Percentiles rank a stretch among this genome's conserved stretches.
These are phyloP conservation scores for Aphanomyces stellatus DNA, from an alignment of 352 stramenopile genomes.

Conservation along the genomic window DNA sequence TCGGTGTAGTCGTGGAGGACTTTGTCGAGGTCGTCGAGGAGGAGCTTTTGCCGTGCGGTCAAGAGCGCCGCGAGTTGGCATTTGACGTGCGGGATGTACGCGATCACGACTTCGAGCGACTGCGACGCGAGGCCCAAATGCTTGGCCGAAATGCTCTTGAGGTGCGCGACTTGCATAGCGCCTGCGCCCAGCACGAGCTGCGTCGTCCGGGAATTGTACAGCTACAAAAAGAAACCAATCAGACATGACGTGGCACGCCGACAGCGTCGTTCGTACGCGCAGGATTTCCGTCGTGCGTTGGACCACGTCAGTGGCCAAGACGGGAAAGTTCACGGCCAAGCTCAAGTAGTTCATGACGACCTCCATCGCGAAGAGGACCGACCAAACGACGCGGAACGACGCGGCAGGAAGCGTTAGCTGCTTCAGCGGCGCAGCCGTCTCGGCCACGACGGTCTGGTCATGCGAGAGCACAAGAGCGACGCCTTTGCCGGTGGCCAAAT, in stretches of 20 bases:
- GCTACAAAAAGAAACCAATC: conserved; percentile 33
- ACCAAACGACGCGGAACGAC: conserved; percentile 94
- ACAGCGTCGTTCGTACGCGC: conserved; percentile 31
- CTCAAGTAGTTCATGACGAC: conserved; percentile 95
- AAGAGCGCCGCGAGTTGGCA: conserved; percentile 93
- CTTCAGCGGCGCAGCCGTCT: conserved; percentile 61
- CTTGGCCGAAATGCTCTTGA: conserved; percentile 95
- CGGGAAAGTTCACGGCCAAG: conserved; percentile 89
- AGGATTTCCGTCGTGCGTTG: conserved; percentile 90
- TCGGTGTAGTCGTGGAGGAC: conserved; percentile 93
- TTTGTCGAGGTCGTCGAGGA: conserved; percentile 94
- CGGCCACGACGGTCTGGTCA: conserved; percentile 51
- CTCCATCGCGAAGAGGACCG: conserved; percentile 91
- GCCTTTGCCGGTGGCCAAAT: conserved; percentile 87
- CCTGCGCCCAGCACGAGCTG: conserved; percentile 94
- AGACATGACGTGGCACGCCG: neutral
- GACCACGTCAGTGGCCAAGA: conserved; percentile 90
- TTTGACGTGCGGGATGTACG: conserved; percentile 92
- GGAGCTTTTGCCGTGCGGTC: conserved; percentile 90
- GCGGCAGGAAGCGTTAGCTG: conserved; percentile 22
- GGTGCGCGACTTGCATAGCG: conserved; percentile 92
- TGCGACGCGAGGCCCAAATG: conserved; percentile 94
- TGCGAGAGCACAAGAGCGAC: conserved; percentile 63
- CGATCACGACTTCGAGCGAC: conserved; percentile 90
- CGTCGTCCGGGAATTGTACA: conserved; percentile 95